Evolutionary conservation across 495 filamentous ascomycete species (phyloP).

Genomic region (Penicillium taxi): DNA sequence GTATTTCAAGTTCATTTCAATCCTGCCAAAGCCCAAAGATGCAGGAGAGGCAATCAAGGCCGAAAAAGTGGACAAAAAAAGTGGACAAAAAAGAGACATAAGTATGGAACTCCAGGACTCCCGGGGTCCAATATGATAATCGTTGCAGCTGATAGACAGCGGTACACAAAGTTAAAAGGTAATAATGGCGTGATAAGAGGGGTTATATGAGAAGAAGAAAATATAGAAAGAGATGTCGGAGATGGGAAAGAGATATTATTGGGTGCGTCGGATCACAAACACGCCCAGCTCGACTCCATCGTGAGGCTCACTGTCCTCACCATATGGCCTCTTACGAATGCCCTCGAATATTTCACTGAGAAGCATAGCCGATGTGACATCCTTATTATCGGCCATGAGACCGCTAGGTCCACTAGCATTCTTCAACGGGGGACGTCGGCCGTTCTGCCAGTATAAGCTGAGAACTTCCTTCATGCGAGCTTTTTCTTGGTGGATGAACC

Average conservation of each 20-base stretch:
- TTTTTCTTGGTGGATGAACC: conserved; percentile 66
- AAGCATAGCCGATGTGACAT: conserved; percentile 46
- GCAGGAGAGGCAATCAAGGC: conserved; percentile 13
- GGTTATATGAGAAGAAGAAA: conserved; percentile 10
- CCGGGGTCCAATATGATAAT: conserved; percentile 16
- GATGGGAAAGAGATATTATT: conserved; percentile 16
- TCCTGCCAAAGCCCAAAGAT: conserved; percentile 18
- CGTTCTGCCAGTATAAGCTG: conserved; percentile 49
- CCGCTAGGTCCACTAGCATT: conserved; percentile 30
- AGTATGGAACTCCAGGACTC: no score
- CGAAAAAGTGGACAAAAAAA: conserved; percentile 15
- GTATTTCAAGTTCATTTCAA: conserved; percentile 30
- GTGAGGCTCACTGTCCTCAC: conserved; percentile 33
- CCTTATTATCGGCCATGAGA: conserved; percentile 27
- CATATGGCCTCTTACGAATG: conserved; percentile 43
- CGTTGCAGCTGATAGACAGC: conserved; percentile 7
- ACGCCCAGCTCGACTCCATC: conserved; percentile 55
- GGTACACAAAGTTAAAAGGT: conserved; percentile 18
- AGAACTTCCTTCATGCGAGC: conserved; percentile 55
- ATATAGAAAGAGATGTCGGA: conserved; percentile 1
- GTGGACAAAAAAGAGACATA: no score
- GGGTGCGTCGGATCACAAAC: conserved; percentile 50
- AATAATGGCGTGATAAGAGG: conserved; percentile 10
- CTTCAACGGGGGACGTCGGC: conserved; percentile 33
- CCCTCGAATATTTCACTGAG: conserved; percentile 59